These are phyloP conservation scores for Pyrus hybrid DNA, from an alignment of 331 rosid genomes.

Conservation along the genomic window DNA sequence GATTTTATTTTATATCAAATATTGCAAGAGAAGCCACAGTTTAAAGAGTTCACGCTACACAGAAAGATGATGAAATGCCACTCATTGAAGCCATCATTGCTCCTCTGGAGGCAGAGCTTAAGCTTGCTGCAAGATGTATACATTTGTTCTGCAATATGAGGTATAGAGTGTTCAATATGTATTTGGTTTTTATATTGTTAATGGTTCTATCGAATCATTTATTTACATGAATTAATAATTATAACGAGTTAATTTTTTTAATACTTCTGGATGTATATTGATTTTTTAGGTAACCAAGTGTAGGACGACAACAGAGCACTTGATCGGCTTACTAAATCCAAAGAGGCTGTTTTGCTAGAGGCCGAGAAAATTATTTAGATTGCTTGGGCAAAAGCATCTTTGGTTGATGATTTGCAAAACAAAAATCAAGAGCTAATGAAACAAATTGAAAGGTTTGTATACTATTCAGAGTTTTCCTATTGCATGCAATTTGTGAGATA, in stretches of 20 bases:
- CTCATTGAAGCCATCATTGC: slow-evolving; percentile 88
- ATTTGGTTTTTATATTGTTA: no score
- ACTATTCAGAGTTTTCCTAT: background rate
- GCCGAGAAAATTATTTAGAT: slow-evolving; percentile 85
- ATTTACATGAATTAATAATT: no score
- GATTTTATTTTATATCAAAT: no score
- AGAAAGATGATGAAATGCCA: slow-evolving; percentile 94
- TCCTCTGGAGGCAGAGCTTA: slow-evolving; percentile 91
- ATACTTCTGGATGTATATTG: slow-evolving; percentile 7
- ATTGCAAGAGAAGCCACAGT: slow-evolving; percentile 85
- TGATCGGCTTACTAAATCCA: slow-evolving; percentile 84
- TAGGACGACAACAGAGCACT: slow-evolving; percentile 91
- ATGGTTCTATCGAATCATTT: no score
- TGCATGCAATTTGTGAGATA: background rate
- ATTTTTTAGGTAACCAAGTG: slow-evolving; percentile 60
- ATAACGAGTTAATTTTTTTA: no score
- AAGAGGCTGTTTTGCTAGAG: slow-evolving; percentile 86
- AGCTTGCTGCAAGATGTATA: slow-evolving; percentile 73
- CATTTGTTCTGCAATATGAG: no score
- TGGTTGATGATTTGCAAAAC: slow-evolving; percentile 89
- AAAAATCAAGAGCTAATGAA: slow-evolving; percentile 89
- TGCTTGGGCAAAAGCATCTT: slow-evolving; percentile 81
- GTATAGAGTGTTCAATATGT: no score
- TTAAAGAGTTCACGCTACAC: slow-evolving; percentile 84
- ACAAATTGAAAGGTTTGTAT: slow-evolving; percentile 78